These are phyloP conservation scores for Garcia nutans DNA, from an alignment of 345 rosid genomes.

Conservation along the genomic window DNA sequence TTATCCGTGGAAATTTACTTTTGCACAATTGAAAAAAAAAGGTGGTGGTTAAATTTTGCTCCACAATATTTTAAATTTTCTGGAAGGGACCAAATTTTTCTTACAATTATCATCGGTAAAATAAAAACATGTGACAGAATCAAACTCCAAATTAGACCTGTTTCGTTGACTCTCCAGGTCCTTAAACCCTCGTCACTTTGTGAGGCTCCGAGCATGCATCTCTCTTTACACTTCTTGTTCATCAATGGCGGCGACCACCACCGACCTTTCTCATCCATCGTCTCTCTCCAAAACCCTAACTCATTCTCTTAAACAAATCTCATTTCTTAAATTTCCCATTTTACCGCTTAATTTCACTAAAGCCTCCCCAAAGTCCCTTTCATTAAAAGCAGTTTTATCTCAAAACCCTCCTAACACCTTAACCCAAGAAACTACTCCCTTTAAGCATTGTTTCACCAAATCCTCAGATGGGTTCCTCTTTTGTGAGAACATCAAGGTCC, in stretches of 20 bases:
- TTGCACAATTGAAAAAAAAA: too few species aligned
- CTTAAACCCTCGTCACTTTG: neutral
- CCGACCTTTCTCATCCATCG: constrained; percentile 29
- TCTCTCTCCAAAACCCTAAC: constrained; percentile 40
- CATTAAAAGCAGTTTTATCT: constrained; percentile 57
- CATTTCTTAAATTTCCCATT: constrained; percentile 36
- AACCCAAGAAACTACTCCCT: constrained; percentile 25
- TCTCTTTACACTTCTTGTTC: neutral
- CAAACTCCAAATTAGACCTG: neutral
- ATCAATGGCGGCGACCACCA: constrained; percentile 42
- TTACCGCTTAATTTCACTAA: constrained; percentile 36
- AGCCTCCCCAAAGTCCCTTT: constrained; percentile 35
- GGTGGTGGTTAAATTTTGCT: too few species aligned
- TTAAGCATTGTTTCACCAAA: constrained; percentile 77
- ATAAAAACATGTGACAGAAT: neutral
- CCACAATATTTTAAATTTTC: too few species aligned
- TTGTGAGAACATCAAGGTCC: constrained; percentile 81
- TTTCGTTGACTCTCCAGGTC: neutral
- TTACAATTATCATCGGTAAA: neutral
- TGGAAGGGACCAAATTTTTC: too few species aligned
- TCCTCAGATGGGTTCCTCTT: constrained; percentile 77
- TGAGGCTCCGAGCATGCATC: neutral
- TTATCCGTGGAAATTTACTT: too few species aligned
- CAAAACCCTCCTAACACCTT: constrained; percentile 40
- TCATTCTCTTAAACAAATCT: constrained; percentile 26